A percentile compares a stretch with the other conserved stretches of the same genome.
These are phyloP conservation scores for Pterocarpus macrocarpus DNA, from an alignment of 306 rosid species.

Conservation along the genomic window DNA sequence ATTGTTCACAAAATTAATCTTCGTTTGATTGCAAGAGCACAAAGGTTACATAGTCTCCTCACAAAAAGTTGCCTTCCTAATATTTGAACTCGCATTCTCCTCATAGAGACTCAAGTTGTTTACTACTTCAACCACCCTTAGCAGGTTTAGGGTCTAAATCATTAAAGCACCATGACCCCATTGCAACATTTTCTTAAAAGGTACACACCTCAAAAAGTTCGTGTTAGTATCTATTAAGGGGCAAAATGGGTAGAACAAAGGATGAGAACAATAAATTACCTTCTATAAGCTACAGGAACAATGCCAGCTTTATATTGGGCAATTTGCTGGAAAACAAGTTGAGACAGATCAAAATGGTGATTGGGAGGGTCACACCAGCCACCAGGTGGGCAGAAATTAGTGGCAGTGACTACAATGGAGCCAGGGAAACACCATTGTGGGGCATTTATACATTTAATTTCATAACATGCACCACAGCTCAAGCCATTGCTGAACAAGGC, in stretches of 20 bases:
- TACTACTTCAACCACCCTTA: no score
- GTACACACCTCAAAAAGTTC: background rate
- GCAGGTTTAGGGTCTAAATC: no score
- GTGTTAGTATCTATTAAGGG: background rate
- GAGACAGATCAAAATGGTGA: constrained; percentile 82
- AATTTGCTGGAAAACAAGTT: constrained; percentile 77
- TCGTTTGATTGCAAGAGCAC: no score
- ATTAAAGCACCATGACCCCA: background rate
- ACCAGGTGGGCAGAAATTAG: constrained; percentile 87
- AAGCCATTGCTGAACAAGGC: constrained; percentile 78
- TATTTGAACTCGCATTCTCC: no score
- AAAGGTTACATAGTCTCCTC: no score
- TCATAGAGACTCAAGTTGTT: no score
- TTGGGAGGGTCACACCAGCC: constrained; percentile 92
- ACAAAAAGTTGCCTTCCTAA: no score
- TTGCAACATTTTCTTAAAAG: background rate
- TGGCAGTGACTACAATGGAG: constrained; percentile 78
- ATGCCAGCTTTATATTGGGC: constrained; percentile 78
- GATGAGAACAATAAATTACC: constrained; percentile 45
- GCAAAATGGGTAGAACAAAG: no score
- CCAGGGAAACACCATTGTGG: constrained; percentile 79
- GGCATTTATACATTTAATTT: constrained; percentile 73
- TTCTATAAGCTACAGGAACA: constrained; percentile 75
- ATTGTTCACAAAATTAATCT: no score
- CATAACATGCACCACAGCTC: constrained; percentile 81